Evolutionary conservation across 352 stramenopile species (phyloP).

Genomic region (Phytophthora megakarya): DNA sequence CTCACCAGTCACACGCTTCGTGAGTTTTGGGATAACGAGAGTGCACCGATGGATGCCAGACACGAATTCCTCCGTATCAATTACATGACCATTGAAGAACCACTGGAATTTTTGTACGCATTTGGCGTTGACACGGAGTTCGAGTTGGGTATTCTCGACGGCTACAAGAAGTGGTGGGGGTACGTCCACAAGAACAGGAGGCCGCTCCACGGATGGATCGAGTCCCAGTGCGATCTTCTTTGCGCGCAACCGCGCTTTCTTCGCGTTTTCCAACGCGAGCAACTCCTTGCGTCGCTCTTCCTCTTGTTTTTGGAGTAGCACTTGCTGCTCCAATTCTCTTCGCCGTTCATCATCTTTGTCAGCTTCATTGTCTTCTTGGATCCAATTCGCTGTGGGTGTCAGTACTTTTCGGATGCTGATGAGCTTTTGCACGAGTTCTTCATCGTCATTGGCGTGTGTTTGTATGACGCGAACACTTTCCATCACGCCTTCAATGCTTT

Average conservation of each 20-base stretch:
- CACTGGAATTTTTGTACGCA: constrained; percentile 53
- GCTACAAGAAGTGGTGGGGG: constrained; percentile 40
- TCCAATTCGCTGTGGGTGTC: constrained; percentile 59
- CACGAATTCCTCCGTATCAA: constrained; percentile 21
- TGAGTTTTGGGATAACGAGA: constrained; percentile 47
- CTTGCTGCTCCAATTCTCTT: constrained; percentile 36
- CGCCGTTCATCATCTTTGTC: constrained; percentile 45
- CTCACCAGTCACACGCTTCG: constrained; percentile 49
- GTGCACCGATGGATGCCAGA: constrained; percentile 37
- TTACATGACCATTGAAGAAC: constrained; percentile 48
- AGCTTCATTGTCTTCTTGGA: constrained; percentile 52
- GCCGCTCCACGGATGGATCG: constrained; percentile 47
- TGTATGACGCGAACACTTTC: constrained; percentile 52
- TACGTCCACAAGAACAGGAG: constrained; percentile 38
- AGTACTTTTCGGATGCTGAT: constrained; percentile 51
- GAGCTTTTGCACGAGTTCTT: constrained; percentile 43
- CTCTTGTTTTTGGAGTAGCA: constrained; percentile 36
- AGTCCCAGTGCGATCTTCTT: constrained; percentile 66
- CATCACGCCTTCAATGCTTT: constrained; percentile 50
- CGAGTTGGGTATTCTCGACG: constrained; percentile 29
- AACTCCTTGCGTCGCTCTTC: constrained; percentile 35
- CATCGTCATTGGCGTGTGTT: constrained; percentile 47
- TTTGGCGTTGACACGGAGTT: constrained; percentile 48
- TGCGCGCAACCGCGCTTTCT: constrained; percentile 49
- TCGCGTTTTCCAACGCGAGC: constrained; percentile 42